Evolutionary conservation across 75 land plant species (phyloP).

Genomic region (Selaginella tamariscina): DNA sequence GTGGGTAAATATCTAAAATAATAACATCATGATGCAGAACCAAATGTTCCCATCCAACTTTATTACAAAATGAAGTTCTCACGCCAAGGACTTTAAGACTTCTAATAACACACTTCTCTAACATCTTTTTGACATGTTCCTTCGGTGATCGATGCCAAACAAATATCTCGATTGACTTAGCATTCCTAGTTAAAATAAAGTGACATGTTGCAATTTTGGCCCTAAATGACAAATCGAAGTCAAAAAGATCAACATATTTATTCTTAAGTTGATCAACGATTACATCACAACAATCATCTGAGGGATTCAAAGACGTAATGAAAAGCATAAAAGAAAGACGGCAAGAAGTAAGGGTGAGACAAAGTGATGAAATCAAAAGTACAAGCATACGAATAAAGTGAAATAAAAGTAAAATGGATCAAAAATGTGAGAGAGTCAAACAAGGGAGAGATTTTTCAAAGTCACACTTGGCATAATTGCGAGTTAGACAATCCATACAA

Average conservation of each 20-base stretch:
- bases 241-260: neutral
- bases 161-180: neutral
- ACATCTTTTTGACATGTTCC: neutral
- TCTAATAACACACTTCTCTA: slow-evolving; percentile 7
- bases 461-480: neutral
- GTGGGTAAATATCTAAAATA: slow-evolving; percentile 1
- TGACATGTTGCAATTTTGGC: neutral
- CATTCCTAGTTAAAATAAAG: neutral
- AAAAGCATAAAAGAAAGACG: neutral
- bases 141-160: neutral
- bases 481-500: neutral
- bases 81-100: neutral
- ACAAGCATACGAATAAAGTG: neutral
- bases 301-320: too few species aligned
- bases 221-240: neutral
- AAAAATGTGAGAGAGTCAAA: neutral
- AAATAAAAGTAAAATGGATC: neutral
- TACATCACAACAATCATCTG: neutral
- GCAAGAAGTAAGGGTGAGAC: neutral
- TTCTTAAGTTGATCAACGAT: neutral
- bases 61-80: slow-evolving; percentile 1
- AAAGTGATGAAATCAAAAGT: neutral
- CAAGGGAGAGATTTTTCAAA: neutral
- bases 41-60: slow-evolving; percentile 13
- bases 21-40: slow-evolving; percentile 6